A percentile compares a stretch with the other conserved stretches of the same genome.
Conservation (phyloP, 106 monocot genomes). For the Narthecium ossifragum region DNA sequence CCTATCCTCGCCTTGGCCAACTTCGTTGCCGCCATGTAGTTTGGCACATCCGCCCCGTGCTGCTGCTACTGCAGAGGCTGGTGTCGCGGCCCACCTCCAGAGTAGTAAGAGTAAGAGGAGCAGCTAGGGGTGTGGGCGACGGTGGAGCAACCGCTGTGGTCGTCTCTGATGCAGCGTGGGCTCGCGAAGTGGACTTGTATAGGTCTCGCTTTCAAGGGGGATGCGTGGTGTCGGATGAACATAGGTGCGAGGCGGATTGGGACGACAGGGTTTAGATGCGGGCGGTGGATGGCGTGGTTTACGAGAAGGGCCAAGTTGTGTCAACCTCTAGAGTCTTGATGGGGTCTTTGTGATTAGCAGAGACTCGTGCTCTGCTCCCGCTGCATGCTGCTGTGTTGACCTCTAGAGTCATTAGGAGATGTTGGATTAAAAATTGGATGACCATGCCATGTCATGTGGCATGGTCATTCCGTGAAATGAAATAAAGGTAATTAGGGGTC, state of each 20-base stretch:
- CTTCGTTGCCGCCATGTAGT: conserved; percentile 97
- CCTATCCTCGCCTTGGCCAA: conserved; percentile 74
- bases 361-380: conserved; percentile 53
- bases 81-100: neutral
- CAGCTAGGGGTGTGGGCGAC: no score
- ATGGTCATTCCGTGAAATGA: no score
- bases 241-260: conserved; percentile 22
- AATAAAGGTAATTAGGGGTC: no score
- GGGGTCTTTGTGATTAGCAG: conserved; percentile 63
- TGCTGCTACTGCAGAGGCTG: conserved; percentile 5
- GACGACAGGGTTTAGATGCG: neutral
- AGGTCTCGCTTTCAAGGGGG: conserved; percentile 51
- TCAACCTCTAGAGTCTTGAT: conserved; percentile 90
- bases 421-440: no score
- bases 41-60: conserved; percentile 35
- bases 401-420: no score
- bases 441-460: no score
- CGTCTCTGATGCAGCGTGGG: conserved; percentile 41
- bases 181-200: conserved; percentile 84
- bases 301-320: conserved; percentile 63
- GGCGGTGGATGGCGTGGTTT: conserved; percentile 19
- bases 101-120: neutral
- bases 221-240: conserved; percentile 52
- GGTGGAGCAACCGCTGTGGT: no score
- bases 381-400: no score